Conservation (phyloP, 805 yeast species). For the Cyberlindnera nakhonratchasimensis region DNA sequence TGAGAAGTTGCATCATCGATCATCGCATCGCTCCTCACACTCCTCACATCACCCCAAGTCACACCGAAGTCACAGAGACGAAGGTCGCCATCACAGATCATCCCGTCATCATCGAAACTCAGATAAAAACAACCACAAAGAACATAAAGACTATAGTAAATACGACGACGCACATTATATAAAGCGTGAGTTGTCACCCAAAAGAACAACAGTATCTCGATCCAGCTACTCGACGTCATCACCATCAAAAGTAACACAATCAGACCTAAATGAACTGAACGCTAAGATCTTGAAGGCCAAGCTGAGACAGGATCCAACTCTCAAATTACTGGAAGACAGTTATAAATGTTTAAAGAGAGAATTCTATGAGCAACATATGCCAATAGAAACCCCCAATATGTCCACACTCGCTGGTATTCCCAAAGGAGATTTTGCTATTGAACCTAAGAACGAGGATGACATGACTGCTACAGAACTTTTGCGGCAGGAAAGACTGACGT, state of each 20-base stretch:
- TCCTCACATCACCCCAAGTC: not conserved
- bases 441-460: conserved; percentile 27
- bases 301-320: conserved; percentile 24
- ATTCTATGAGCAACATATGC: conserved; percentile 10
- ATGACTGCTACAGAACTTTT: conserved; percentile 37
- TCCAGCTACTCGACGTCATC: too few species aligned
- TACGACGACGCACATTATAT: not conserved
- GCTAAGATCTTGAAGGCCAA: conserved; percentile 35
- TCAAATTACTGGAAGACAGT: conserved; percentile 24
- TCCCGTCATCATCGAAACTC: not conserved
- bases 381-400: not conserved
- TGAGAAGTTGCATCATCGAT: not conserved
- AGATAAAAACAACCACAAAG: not conserved
- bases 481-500: conserved; percentile 30
- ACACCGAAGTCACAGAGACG: conserved; percentile 1
- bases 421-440: conserved; percentile 2
- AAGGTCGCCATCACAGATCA: not conserved
- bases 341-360: conserved; percentile 16
- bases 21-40: not conserved
- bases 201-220: too few species aligned
- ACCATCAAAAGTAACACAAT: not conserved
- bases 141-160: not conserved
- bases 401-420: not conserved
- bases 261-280: conserved; percentile 30
- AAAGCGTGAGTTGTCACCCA: too few species aligned